Evolutionary conservation across 208 protist genomes (phyloP).

Genomic region (Trypanosoma theileri): DNA sequence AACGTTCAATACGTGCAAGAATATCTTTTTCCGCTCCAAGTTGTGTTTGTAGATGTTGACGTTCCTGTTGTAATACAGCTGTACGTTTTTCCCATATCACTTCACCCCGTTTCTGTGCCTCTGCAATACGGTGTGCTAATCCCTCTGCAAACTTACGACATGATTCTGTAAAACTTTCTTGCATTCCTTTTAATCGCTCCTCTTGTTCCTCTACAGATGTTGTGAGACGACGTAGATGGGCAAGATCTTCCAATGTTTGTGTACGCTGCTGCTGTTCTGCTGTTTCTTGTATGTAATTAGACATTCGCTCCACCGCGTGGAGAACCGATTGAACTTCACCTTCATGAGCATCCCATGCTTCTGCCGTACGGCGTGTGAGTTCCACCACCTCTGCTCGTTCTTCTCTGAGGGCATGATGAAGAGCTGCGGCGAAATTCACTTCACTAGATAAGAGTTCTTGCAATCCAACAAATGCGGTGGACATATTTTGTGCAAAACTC

Average conservation of each 20-base stretch:
- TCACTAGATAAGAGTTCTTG: conserved; percentile 48
- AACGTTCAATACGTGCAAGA: conserved; percentile 47
- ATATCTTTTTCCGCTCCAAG: conserved; percentile 46
- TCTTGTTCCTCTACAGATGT: conserved; percentile 63
- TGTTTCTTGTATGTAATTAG: conserved; percentile 48
- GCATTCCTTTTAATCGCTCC: conserved; percentile 41
- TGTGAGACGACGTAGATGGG: conserved; percentile 48
- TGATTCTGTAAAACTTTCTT: conserved; percentile 51
- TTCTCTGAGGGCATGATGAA: conserved; percentile 46
- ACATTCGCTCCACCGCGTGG: conserved; percentile 34
- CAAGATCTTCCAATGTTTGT: conserved; percentile 39
- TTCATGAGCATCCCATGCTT: conserved; percentile 28
- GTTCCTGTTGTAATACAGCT: conserved; percentile 40
- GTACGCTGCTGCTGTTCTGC: conserved; percentile 33
- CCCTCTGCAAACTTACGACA: conserved; percentile 44
- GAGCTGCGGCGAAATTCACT: conserved; percentile 39
- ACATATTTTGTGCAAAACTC: conserved; percentile 44
- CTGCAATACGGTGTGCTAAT: conserved; percentile 54
- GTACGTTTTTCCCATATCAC: conserved; percentile 55
- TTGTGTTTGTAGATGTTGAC: conserved; percentile 40
- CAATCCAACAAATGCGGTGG: conserved; percentile 38
- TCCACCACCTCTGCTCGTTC: conserved; percentile 57
- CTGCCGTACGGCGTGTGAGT: conserved; percentile 39
- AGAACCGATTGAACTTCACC: conserved; percentile 31
- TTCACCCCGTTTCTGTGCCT: conserved; percentile 61